Conservation (phyloP, 108 stramenopile genomes). For the Epipyxis sp. region DNA sequence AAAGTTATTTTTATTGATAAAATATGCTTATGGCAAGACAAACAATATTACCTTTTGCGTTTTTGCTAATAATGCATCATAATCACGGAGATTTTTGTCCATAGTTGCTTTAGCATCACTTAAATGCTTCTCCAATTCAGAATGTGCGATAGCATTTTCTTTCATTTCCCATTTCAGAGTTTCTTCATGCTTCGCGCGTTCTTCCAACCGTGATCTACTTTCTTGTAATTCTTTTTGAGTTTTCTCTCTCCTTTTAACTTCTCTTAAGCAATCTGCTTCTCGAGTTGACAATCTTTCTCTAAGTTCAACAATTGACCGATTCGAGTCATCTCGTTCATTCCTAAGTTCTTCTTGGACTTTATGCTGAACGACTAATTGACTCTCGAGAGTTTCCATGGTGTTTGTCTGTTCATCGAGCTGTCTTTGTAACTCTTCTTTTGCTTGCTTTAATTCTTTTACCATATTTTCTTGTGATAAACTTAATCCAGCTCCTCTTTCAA, state of each 20-base stretch:
- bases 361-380: slow-evolving; percentile 25
- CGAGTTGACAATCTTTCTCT: not conserved
- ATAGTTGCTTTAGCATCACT: slow-evolving; percentile 50
- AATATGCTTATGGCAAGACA: too few relatives aligned
- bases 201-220: not conserved
- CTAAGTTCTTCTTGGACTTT: slow-evolving; percentile 26
- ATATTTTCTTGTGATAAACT: slow-evolving; percentile 63
- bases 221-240: slow-evolving; percentile 24
- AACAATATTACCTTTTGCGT: too few relatives aligned
- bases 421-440: slow-evolving; percentile 49
- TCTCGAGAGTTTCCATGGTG: not conserved
- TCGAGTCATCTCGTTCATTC: not conserved
- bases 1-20: too few relatives aligned
- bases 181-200: not conserved
- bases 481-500: slow-evolving; percentile 65
- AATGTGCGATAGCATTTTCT: not conserved
- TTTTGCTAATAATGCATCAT: slow-evolving; percentile 19
- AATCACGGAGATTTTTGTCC: slow-evolving; percentile 62
- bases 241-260: slow-evolving; percentile 30
- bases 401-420: slow-evolving; percentile 39
- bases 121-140: slow-evolving; percentile 33
- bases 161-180: not conserved
- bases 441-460: slow-evolving; percentile 55
- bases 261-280: slow-evolving; percentile 36
- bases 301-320: not conserved